A percentile compares a stretch with the other conserved stretches of the same genome.
Conservation (phyloP, 2,329 filamentous ascomycete genomes). For the Fusarium austroafricanum region DNA sequence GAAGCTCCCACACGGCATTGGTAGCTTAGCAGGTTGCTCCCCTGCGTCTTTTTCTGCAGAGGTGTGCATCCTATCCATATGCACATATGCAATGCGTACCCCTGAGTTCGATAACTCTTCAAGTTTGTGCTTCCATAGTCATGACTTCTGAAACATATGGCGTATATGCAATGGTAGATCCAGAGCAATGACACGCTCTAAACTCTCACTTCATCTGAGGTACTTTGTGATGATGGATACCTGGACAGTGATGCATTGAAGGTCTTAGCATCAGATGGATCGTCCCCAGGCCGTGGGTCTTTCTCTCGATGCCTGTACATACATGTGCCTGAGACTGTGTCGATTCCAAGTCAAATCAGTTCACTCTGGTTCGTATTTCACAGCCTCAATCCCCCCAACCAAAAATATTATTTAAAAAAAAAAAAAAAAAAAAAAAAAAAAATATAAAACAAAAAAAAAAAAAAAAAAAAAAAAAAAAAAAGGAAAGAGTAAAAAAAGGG, state of each 20-base stretch:
- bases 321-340: slow-evolving; percentile 1
- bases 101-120: slow-evolving; percentile 18
- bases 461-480: too few relatives aligned
- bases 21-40: slow-evolving; percentile 10
- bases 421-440: too few relatives aligned
- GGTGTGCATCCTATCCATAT: slow-evolving; percentile 15
- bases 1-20: slow-evolving; percentile 37
- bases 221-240: not conserved
- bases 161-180: not conserved
- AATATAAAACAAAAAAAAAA: too few relatives aligned
- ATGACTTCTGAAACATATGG: slow-evolving; percentile 11
- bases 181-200: not conserved
- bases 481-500: too few relatives aligned
- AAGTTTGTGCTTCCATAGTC: slow-evolving; percentile 7
- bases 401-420: too few relatives aligned
- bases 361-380: slow-evolving; percentile 24
- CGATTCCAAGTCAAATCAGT: slow-evolving; percentile 9
- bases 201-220: too few relatives aligned
- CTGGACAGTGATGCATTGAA: not conserved
- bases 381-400: slow-evolving; percentile 45
- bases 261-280: slow-evolving; percentile 42
- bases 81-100: slow-evolving; percentile 21
- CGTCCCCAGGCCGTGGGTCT: slow-evolving; percentile 40
- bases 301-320: slow-evolving; percentile 5
- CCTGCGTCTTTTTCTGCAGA: slow-evolving; percentile 15